Conservation (phyloP, 2,329 filamentous ascomycete species). For the Cadophora malorum region DNA sequence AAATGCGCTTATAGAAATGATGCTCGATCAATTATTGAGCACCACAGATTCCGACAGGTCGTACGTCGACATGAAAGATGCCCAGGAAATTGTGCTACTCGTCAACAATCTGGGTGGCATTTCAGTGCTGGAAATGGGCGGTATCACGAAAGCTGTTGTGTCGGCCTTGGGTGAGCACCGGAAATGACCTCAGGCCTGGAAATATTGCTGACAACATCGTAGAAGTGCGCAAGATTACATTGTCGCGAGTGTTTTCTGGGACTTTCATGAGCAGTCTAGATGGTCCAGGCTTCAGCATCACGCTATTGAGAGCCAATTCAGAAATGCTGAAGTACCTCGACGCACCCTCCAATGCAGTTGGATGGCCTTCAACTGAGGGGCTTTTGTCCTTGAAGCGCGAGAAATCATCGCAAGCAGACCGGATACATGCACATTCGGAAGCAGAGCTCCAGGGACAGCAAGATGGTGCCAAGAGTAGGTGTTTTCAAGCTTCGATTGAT, state of each 20-base stretch:
- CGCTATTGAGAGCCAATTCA: conserved; percentile 55
- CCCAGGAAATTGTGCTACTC: conserved; percentile 35
- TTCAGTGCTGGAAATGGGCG: conserved; percentile 52
- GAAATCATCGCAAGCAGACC: background rate
- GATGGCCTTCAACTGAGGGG: conserved; percentile 47
- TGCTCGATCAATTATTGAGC: conserved; percentile 52
- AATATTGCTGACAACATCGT: background rate
- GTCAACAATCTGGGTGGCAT: conserved; percentile 35
- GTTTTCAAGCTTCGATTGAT: background rate
- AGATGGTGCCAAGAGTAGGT: background rate
- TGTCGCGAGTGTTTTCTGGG: conserved; percentile 52
- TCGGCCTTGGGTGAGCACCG: conserved; percentile 45
- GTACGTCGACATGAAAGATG: conserved; percentile 20
- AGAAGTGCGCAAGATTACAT: conserved; percentile 37
- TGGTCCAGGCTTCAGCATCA: conserved; percentile 60
- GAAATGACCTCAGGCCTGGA: background rate
- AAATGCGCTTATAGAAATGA: conserved; percentile 33
- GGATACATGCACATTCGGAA: background rate
- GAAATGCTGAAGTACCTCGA: conserved; percentile 33
- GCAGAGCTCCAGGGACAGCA: background rate
- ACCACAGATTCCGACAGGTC: conserved; percentile 21
- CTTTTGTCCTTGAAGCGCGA: background rate
- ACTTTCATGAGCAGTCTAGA: conserved; percentile 59
- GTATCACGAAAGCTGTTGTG: conserved; percentile 50
- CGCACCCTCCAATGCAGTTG: conserved; percentile 47